Evolutionary conservation across 2,329 filamentous ascomycete species (phyloP).

Genomic region (Curvularia lunata): DNA sequence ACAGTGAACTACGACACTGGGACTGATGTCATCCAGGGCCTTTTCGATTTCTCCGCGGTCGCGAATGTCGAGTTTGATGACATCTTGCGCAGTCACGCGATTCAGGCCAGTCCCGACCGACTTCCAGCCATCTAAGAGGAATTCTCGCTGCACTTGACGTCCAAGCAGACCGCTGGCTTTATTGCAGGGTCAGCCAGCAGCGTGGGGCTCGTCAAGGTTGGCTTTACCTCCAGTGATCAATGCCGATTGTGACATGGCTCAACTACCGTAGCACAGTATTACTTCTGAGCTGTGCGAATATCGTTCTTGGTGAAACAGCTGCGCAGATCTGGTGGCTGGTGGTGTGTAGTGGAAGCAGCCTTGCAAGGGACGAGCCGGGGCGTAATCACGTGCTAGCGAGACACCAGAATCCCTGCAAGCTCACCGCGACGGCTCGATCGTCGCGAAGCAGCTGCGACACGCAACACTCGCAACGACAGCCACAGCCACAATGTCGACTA

Average conservation of each 20-base stretch:
- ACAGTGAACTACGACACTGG: slow-evolving; percentile 83
- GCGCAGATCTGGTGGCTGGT: background rate
- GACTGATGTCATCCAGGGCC: slow-evolving; percentile 62
- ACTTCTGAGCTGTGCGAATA: background rate
- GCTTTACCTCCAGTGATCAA: slow-evolving; percentile 74
- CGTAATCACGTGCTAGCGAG: slow-evolving; percentile 17
- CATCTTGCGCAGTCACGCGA: slow-evolving; percentile 71
- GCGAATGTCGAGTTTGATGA: slow-evolving; percentile 62
- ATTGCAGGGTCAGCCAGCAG: slow-evolving; percentile 20
- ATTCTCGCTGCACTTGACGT: slow-evolving; percentile 75
- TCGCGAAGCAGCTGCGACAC: slow-evolving; percentile 22
- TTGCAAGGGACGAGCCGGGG: slow-evolving; percentile 1
- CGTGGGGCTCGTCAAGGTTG: slow-evolving; percentile 3
- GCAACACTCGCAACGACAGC: slow-evolving; percentile 14
- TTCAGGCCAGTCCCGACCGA: slow-evolving; percentile 63
- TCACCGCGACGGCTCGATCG: slow-evolving; percentile 15
- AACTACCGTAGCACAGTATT: background rate
- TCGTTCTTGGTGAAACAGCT: background rate
- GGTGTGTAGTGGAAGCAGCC: background rate
- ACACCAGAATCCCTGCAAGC: slow-evolving; percentile 15
- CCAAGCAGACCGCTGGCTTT: slow-evolving; percentile 78
- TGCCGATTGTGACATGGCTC: slow-evolving; percentile 58
- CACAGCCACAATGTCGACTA: slow-evolving; percentile 73
- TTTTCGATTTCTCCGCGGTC: slow-evolving; percentile 54
- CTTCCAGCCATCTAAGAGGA: slow-evolving; percentile 68